phyloP scores from a whole-genome alignment of 1,284 basidiomycete genomes.

The Peniophora sp. region DNA sequence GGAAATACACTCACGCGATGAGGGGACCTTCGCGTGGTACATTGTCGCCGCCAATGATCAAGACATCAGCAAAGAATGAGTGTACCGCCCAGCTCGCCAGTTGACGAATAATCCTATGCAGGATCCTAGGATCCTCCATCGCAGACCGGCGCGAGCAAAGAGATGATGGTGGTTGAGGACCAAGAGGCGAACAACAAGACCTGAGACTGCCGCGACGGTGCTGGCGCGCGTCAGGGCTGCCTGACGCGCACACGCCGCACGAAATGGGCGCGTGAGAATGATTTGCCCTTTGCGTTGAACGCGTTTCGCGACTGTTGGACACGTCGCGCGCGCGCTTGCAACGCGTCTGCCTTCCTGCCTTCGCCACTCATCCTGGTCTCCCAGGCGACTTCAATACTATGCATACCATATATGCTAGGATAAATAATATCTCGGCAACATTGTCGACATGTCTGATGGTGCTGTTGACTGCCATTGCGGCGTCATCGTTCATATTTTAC shows the following conservation, averaged over 20 bases:
- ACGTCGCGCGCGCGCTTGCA: background rate
- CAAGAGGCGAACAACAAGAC: background rate
- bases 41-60: slow-evolving; percentile 78
- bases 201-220: no score
- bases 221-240: no score
- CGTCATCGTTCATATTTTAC: slow-evolving; percentile 61
- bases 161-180: background rate
- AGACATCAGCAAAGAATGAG: slow-evolving; percentile 83
- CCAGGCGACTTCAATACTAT: slow-evolving; percentile 26
- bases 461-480: slow-evolving; percentile 65
- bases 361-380: background rate
- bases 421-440: slow-evolving; percentile 69
- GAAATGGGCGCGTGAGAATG: slow-evolving; percentile 2
- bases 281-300: slow-evolving; percentile 1
- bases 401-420: slow-evolving; percentile 60
- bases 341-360: background rate
- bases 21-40: slow-evolving; percentile 80
- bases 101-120: slow-evolving; percentile 58
- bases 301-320: background rate
- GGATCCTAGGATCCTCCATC: slow-evolving; percentile 31
- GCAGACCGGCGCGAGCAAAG: background rate
- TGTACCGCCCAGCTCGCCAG: slow-evolving; percentile 69
- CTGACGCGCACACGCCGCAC: no score
- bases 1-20: slow-evolving; percentile 66
- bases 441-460: slow-evolving; percentile 75